Evolutionary conservation across 768 basidiomycete species (phyloP), one percentile per base, ranked within the genome.

Genomic region (Nidularia pulvinata): DNA sequence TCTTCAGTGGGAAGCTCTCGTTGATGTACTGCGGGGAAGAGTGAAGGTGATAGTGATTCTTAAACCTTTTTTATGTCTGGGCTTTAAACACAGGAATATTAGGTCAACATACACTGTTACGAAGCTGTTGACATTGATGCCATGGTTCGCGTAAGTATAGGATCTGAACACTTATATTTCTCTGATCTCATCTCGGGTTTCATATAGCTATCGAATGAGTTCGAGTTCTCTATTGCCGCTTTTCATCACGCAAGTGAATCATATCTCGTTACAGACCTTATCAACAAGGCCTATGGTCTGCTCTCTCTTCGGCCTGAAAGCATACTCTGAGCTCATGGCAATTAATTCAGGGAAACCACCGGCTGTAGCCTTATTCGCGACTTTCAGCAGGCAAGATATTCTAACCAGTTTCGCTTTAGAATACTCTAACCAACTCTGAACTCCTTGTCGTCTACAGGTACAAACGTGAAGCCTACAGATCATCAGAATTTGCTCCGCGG

Each of bases 171-270:
- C 52, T 32, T 25, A 4, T 9, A 33, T 5, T 33, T 42, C 39
- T 11, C 14, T 9, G 45, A 51, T 30, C 22, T 33, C 7, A 53
- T 50, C 6, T 13, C 33, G 43, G 47, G 10, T 51, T 43, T 14
- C 46, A 43, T 1, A 16, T 56, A 91, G 82, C 76, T 93, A 35
- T 83, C 90, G 33, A 90, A 94, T 61, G 91, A 95, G 64, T 95
- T 93, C 78, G 78, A 86, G 59, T 91, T 91, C 65, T 82, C 84
- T 5, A 79, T 92, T 51, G 84, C 89, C 3, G 85, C 86, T 2
- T 83, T 93, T 64, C 91, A 93, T 60, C 84, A 87, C 56, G 91
- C 92, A 1, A 84, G 84, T 53, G 91, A 94, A 60, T 86, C 91
- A 0, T 95, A 89, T 61, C 81, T 94, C 9, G 87, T 94, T 19